phyloP scores from a whole-genome alignment of 73 alveolate genomes.

The Tetrahymena thermophila region DNA sequence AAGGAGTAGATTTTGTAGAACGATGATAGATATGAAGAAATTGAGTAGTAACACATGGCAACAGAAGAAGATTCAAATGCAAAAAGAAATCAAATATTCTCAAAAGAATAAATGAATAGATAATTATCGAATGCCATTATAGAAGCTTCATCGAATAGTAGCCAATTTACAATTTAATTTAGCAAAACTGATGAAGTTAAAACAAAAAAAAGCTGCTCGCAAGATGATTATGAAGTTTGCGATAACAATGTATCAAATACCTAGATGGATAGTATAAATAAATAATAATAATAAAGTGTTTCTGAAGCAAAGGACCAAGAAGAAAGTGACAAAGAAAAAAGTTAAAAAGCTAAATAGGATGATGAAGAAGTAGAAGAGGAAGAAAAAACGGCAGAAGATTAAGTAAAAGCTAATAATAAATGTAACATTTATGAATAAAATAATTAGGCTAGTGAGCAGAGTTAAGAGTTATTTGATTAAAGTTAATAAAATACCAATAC shows the following conservation, averaged over 20 bases:
- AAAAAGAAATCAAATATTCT: neutral
- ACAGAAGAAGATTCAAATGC: neutral
- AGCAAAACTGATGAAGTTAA: neutral
- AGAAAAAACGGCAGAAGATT: neutral
- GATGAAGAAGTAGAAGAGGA: neutral
- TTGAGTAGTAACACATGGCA: neutral
- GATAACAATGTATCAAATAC: neutral
- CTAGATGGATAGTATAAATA: neutral
- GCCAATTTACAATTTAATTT: neutral
- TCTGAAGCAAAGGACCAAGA: neutral
- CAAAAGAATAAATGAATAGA: neutral
- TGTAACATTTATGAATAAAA: neutral
- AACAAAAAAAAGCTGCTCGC: neutral
- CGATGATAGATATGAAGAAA: neutral
- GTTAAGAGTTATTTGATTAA: neutral
- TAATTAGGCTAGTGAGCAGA: neutral
- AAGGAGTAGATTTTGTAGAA: neutral
- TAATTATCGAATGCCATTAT: neutral
- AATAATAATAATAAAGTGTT: neutral
- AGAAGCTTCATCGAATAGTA: neutral
- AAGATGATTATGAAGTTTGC: neutral
- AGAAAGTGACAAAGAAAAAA: neutral
- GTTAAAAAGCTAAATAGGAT: neutral
- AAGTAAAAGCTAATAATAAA: neutral
- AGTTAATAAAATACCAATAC: neutral